Conservation (phyloP, 805 yeast genomes). For the Helenozyma baotianmanensis region DNA sequence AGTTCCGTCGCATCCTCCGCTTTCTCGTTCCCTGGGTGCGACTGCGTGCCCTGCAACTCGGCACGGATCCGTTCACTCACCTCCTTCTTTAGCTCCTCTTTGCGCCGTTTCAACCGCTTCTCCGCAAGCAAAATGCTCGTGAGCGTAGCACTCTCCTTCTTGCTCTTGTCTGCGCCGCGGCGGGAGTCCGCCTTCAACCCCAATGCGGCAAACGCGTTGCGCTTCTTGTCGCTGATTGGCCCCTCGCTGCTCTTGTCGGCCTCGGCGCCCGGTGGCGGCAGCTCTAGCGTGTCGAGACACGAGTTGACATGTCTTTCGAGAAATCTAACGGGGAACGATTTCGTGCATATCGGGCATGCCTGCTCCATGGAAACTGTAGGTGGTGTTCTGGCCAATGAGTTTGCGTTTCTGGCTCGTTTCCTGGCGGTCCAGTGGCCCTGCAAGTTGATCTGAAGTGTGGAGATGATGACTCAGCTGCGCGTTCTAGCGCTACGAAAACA, state of each 20-base stretch:
- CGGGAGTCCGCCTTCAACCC: conserved; percentile 30
- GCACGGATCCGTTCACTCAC: conserved; percentile 1
- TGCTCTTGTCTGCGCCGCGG: conserved; percentile 17
- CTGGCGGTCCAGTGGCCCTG: too few relatives aligned
- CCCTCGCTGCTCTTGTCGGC: conserved; percentile 5
- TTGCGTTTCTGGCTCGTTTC: too few relatives aligned
- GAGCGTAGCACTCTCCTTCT: conserved; percentile 27
- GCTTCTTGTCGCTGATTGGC: conserved; percentile 1
- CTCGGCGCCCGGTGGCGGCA: conserved; percentile 2
- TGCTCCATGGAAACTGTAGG: conserved; percentile 10
- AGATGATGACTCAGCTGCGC: too few relatives aligned
- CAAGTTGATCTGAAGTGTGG: too few relatives aligned
- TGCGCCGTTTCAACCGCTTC: conserved; percentile 19
- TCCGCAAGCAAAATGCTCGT: conserved; percentile 35
- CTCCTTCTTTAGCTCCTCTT: conserved; percentile 12
- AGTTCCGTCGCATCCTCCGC: too few relatives aligned
- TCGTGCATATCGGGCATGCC: conserved; percentile 35
- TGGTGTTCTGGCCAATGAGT: too few relatives aligned
- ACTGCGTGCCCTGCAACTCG: too few relatives aligned
- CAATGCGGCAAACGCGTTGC: conserved; percentile 29
- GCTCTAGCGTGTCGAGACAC: conserved; percentile 33
- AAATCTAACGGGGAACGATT: conserved; percentile 17
- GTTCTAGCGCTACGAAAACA: too few relatives aligned
- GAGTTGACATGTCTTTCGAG: conserved; percentile 38
- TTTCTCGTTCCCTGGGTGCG: too few relatives aligned